These are phyloP conservation scores for Aspergillus sp. DNA, from an alignment of 2,329 filamentous ascomycete species.

Conservation along the genomic window DNA sequence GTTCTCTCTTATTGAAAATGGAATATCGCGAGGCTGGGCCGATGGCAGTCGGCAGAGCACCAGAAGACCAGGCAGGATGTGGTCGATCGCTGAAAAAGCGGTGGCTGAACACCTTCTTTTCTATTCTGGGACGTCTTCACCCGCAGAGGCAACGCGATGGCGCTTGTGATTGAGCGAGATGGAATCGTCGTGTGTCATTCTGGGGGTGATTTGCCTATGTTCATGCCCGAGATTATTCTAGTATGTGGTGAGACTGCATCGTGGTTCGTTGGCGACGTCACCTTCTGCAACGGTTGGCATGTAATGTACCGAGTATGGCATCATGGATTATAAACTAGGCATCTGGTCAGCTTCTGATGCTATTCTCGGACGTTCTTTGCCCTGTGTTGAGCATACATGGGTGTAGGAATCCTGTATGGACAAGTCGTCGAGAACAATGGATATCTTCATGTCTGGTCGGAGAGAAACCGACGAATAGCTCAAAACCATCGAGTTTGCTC, in stretches of 20 bases:
- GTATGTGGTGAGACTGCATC: no score
- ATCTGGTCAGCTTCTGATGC: background rate
- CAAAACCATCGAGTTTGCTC: background rate
- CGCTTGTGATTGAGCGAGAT: background rate
- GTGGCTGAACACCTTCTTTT: constrained; percentile 24
- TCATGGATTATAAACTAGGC: background rate
- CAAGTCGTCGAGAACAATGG: background rate
- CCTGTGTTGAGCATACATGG: no score
- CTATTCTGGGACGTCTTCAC: constrained; percentile 3
- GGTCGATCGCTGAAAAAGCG: constrained; percentile 19
- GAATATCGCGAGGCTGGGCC: constrained; percentile 16
- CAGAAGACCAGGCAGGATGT: background rate
- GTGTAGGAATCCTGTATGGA: no score
- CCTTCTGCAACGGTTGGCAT: background rate
- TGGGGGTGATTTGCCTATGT: constrained; percentile 5
- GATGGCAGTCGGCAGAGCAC: constrained; percentile 1
- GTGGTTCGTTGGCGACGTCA: no score
- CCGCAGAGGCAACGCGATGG: constrained; percentile 2
- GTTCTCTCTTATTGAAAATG: background rate
- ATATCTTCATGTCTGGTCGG: background rate
- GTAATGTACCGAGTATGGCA: background rate
- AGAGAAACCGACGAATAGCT: no score
- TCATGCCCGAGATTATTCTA: background rate
- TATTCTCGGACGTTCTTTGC: background rate
- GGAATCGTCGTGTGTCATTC: constrained; percentile 4